Base-by-base conservation (phyloP, 2,329 filamentous ascomycete species). In the Tolypocladium cylindrosporum region DNA sequence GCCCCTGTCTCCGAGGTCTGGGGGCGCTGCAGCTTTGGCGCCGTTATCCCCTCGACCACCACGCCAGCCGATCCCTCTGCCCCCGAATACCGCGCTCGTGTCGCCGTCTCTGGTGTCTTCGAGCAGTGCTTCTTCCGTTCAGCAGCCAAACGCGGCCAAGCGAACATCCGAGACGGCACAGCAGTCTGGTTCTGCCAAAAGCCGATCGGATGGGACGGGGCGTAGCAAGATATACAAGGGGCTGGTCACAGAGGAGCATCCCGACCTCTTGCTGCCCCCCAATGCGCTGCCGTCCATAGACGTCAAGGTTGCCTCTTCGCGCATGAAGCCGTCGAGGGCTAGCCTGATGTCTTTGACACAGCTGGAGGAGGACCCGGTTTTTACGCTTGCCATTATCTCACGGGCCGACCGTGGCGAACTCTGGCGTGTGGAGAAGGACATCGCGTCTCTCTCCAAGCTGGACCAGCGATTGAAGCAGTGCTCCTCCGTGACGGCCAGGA, bases 371-470 rank as follows among this genome's bases (percentile, higher is more conserved):
- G 92, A 97, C 65, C 91, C 92, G 0, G 93, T 97, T 0, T 97
- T 97, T 67, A 96, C 91, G 0, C 77, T 99, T 56, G 92, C 91
- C 21, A 77, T 99, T 41, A 88, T 91, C 65, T 89, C 89, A 11
- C 86, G 92, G 57, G 87, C 86, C 0, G 85, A 91, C 61, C 77
- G 83, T 3, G 83, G 81, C 57, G 93, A 97, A 70, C 78, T 99
- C 13, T 97, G 94, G 93, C 86, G 93, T 37, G 85, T 96, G 8
- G 94, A 99, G 73, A 99, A 99, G 72, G 91, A 96, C 61, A 89
- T 90, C 4, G 77, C 83, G 16, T 91, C 93, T 36, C 77, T 99
- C 36, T 82, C 85, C n/a, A 86, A 87, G 62, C 79, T 99, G 41
- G 93, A 97, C 69, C 82, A 90, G 58, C 85, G 89, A 59, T 74